Percentiles rank a stretch among this genome's conserved stretches.
Evolutionary conservation across 1,284 basidiomycete genomes (phyloP).

Genomic region (Rhodotorula glutinis): DNA sequence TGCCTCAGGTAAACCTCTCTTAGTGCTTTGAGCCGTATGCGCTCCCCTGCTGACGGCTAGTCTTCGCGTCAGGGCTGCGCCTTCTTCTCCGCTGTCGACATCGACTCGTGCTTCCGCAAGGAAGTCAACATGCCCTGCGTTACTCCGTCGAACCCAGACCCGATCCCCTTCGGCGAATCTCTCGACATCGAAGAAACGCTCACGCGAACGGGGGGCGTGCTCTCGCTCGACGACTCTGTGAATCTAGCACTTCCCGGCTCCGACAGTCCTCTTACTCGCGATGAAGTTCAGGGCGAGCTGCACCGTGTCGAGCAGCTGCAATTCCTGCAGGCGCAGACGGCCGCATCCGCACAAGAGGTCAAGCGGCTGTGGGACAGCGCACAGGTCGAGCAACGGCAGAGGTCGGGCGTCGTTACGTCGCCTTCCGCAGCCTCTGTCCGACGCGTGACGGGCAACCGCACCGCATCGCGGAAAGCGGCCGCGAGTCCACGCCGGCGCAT

Average conservation of each 20-base stretch:
- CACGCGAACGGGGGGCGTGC: conserved; percentile 54
- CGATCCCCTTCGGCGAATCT: conserved; percentile 81
- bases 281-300: conserved; percentile 57
- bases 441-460: too few relatives aligned
- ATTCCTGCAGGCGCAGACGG: conserved; percentile 71
- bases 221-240: conserved; percentile 58
- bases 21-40: too few relatives aligned
- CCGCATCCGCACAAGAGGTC: conserved; percentile 63
- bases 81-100: conserved; percentile 95
- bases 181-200: conserved; percentile 60
- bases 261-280: conserved; percentile 46
- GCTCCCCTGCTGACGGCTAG: background rate
- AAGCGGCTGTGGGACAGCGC: conserved; percentile 53
- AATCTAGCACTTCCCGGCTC: conserved; percentile 41
- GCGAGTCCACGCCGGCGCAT: background rate
- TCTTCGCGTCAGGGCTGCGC: conserved; percentile 53
- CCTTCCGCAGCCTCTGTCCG: background rate
- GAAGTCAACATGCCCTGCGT: conserved; percentile 95
- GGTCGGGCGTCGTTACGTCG: background rate
- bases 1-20: conserved; percentile 65
- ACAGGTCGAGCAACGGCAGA: background rate
- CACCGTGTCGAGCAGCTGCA: conserved; percentile 62
- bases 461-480: background rate
- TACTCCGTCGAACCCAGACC: conserved; percentile 82
- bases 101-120: conserved; percentile 87